Conservation (phyloP, 768 basidiomycete genomes). For the Piloderma croceum region DNA sequence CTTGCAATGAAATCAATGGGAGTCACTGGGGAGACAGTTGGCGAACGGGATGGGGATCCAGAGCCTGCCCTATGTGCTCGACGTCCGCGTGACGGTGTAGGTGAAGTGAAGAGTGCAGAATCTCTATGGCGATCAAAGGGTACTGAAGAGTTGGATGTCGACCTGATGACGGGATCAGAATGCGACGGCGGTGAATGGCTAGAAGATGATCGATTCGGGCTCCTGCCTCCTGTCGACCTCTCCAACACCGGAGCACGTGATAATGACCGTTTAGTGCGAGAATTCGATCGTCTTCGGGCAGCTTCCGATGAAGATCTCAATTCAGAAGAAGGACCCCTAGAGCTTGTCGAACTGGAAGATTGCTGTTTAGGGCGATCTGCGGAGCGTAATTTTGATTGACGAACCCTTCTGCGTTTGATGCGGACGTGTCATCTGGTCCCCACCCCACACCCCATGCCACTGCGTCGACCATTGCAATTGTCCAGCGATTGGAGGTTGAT, state of each 20-base stretch:
- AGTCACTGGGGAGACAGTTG: too few species aligned
- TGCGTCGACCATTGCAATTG: conserved; percentile 74
- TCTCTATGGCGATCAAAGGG: conserved; percentile 27
- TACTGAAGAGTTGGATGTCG: conserved; percentile 14
- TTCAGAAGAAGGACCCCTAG: conserved; percentile 12
- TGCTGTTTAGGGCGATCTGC: conserved; percentile 26
- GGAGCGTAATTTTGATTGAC: conserved; percentile 16
- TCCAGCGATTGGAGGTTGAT: conserved; percentile 62
- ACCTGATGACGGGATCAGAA: conserved; percentile 17
- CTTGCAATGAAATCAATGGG: too few species aligned
- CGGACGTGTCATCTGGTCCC: conserved; percentile 40
- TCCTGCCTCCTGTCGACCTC: conserved; percentile 34
- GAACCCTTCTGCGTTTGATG: conserved; percentile 21
- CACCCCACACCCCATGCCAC: conserved; percentile 77
- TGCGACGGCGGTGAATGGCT: conserved; percentile 26
- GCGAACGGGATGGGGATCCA: too few species aligned
- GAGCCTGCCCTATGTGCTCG: too few species aligned
- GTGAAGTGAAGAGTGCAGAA: conserved; percentile 14
- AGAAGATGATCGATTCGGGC: conserved; percentile 29
- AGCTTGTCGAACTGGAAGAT: conserved; percentile 7
- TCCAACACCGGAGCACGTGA: conserved; percentile 43
- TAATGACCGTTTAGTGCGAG: conserved; percentile 40
- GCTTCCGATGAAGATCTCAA: conserved; percentile 31
- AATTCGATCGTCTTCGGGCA: conserved; percentile 35
- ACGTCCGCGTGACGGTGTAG: conserved; percentile 5